Conservation (phyloP, 148 eudicot species). For the Rhododendron mucronatum region DNA sequence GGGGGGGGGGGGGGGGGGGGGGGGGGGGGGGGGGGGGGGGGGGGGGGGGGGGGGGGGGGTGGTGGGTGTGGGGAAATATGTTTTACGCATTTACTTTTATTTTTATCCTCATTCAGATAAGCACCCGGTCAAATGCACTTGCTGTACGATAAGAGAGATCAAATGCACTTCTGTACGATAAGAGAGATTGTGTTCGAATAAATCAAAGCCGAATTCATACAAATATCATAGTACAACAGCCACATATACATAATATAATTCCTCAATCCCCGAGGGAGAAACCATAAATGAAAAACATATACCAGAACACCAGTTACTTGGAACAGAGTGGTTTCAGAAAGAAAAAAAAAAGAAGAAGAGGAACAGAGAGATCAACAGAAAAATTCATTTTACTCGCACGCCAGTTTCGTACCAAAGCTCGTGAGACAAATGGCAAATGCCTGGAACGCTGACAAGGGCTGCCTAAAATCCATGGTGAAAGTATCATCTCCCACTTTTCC, state of each 20-base stretch:
- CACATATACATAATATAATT: neutral
- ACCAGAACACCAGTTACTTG: neutral
- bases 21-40: too few relatives aligned
- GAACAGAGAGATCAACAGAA: neutral
- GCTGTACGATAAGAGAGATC: too few relatives aligned
- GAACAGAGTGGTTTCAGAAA: neutral
- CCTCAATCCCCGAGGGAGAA: neutral
- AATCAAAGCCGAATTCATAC: neutral
- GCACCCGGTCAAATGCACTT: neutral
- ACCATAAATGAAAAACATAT: neutral
- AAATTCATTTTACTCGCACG: constrained; percentile 25
- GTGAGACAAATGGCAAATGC: constrained; percentile 96
- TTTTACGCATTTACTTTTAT: neutral
- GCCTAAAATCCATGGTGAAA: constrained; percentile 93
- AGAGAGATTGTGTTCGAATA: neutral
- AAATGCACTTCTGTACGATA: too few relatives aligned
- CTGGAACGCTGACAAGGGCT: constrained; percentile 89
- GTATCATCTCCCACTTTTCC: constrained; percentile 86
- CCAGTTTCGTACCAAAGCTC: constrained; percentile 94
- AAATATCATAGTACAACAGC: neutral
- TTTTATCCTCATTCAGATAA: neutral
- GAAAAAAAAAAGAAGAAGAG: neutral
- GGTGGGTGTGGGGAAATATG: too few relatives aligned
- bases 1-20: neutral
- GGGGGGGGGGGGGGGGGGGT: too few relatives aligned